Base-by-base conservation (phyloP, 768 basidiomycete genomes). In the Arthromyces matolae region DNA sequence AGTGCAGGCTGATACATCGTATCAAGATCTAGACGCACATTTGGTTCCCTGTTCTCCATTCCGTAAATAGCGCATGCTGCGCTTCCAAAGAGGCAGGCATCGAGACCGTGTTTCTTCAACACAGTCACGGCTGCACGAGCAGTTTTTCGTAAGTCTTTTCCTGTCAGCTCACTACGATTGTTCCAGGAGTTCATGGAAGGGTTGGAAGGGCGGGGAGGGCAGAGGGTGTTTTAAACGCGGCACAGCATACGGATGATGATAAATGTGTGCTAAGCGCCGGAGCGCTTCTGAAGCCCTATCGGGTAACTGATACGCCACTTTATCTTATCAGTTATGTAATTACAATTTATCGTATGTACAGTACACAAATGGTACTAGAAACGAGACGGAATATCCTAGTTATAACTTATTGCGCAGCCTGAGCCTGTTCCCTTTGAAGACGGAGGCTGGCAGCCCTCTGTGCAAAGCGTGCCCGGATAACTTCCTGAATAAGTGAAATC, bases 21-120 rank as follows among this genome's bases (percentile, higher is more conserved):
- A n/a, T n/a, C n/a, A n/a, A n/a, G n/a, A n/a, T n/a, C n/a, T n/a
- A n/a, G n/a, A 55, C 69, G 32, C 20, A 75, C 74, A 31, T 65
- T 64, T 6, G 71, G 71, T 4, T 58, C 60, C 7, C 74, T 58
- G 16, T 57, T 37, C 19, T 56, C 45, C 52, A 65, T 71, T 4
- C 72, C 74, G 20, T 70, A 70, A 10, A 69, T 53, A 12, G 63
- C 56, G 50, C 71, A 72, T 3, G 70, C 73, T 8, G 62, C 62
- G 19, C 74, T 68, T 3, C 73, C 74, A 10, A 73, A 64, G 9
- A 75, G 58, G 44, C 66, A 73, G 22, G 63, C 66, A 8, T 56
- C 37, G 24, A 72, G 58, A 7, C 62, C 63, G 5, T 59, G 52
- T 0, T 51, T 29, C 24, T 47, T 38, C 10, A 71, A 53, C 5